These are phyloP conservation scores for Boletus coccyginus DNA, from an alignment of 768 basidiomycete genomes.

Conservation along the genomic window DNA sequence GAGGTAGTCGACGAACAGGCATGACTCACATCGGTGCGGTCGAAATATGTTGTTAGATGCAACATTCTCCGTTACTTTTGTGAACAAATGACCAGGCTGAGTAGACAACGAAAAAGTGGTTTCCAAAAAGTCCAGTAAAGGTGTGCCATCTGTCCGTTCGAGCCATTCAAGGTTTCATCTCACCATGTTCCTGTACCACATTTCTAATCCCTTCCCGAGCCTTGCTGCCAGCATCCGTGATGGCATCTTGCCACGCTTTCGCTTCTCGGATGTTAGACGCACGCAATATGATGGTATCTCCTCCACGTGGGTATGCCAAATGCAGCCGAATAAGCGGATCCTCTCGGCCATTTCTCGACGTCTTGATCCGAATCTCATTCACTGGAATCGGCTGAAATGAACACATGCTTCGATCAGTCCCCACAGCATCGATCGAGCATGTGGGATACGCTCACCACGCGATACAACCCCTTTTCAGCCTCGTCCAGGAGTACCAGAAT, in stretches of 20 bases:
- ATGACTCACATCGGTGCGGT: background rate
- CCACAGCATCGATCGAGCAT: background rate
- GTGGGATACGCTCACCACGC: constrained; percentile 57
- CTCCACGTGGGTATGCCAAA: constrained; percentile 69
- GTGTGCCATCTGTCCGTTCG: constrained; percentile 4
- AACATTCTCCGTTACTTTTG: background rate
- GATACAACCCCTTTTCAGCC: constrained; percentile 64
- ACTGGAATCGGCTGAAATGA: constrained; percentile 64
- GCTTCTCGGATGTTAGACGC: constrained; percentile 59
- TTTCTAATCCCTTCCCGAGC: constrained; percentile 12
- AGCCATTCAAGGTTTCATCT: background rate
- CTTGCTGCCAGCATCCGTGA: constrained; percentile 23
- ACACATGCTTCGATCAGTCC: background rate
- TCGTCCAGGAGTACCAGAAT: constrained; percentile 85
- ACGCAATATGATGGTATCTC: constrained; percentile 62
- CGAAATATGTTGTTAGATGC: background rate
- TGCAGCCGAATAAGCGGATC: constrained; percentile 65
- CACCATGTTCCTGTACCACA: background rate
- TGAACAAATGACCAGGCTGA: background rate
- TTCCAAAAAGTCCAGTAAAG: constrained; percentile 8
- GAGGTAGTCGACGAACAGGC: background rate
- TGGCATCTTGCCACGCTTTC: constrained; percentile 47
- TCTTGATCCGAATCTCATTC: constrained; percentile 60
- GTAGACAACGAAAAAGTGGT: too few relatives aligned
- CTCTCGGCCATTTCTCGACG: constrained; percentile 53